Evolutionary conservation across 2,329 filamentous ascomycete genomes (phyloP).

Genomic region (Oidium heveae): DNA sequence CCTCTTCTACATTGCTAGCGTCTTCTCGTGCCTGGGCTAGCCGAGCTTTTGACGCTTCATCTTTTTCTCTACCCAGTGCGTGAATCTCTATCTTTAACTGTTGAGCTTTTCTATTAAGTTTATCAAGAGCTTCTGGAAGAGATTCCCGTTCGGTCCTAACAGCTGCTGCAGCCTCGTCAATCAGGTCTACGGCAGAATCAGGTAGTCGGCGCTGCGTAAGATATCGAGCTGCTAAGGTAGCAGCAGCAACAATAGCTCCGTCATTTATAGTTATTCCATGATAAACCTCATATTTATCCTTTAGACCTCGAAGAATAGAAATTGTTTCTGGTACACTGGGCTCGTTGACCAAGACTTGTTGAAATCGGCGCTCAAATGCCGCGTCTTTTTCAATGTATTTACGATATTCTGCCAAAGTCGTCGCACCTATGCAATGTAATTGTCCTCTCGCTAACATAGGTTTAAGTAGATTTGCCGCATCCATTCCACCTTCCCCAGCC

Average conservation of each 20-base stretch:
- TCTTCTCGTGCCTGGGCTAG: constrained; percentile 56
- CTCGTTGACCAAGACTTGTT: constrained; percentile 77
- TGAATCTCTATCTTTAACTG: constrained; percentile 94
- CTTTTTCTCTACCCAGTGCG: constrained; percentile 78
- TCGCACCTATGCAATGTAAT: constrained; percentile 84
- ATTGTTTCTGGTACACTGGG: constrained; percentile 81
- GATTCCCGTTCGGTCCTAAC: constrained; percentile 85
- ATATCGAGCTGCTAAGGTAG: constrained; percentile 81
- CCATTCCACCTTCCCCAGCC: constrained; percentile 87
- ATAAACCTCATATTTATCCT: constrained; percentile 91
- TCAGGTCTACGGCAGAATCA: constrained; percentile 90
- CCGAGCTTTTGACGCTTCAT: constrained; percentile 71
- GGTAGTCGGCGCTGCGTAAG: constrained; percentile 90
- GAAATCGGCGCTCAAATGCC: constrained; percentile 73
- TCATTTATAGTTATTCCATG: constrained; percentile 86
- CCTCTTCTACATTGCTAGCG: constrained; percentile 56
- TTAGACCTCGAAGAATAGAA: constrained; percentile 85
- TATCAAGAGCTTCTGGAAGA: constrained; percentile 83
- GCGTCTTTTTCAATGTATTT: constrained; percentile 82
- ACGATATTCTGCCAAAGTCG: constrained; percentile 78
- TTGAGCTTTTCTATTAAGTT: constrained; percentile 83
- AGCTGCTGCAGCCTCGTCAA: constrained; percentile 84
- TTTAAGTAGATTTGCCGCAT: constrained; percentile 85
- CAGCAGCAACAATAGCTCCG: constrained; percentile 71
- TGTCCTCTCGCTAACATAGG: constrained; percentile 77